These are phyloP conservation scores for Neurospora discreta DNA, from an alignment of 495 filamentous ascomycete genomes.

Conservation along the genomic window DNA sequence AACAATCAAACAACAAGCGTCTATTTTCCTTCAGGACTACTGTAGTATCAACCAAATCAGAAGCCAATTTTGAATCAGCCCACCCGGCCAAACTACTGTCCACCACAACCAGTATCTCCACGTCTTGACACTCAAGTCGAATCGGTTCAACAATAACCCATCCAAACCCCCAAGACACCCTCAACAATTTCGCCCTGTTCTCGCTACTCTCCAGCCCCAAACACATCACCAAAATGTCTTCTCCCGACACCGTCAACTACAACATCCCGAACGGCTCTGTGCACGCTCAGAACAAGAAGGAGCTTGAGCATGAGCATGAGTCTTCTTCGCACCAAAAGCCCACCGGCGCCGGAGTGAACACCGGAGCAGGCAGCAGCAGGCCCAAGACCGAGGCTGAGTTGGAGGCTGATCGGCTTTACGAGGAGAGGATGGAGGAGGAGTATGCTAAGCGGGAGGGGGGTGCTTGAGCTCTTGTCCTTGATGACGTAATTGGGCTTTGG, in stretches of 20 bases:
- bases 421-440: constrained; percentile 67
- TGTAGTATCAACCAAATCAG: neutral
- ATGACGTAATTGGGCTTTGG: neutral
- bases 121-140: neutral
- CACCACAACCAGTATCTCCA: neutral
- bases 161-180: neutral
- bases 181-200: neutral
- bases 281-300: neutral
- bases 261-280: neutral
- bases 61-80: neutral
- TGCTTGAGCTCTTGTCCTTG: constrained; percentile 27
- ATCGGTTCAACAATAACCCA: neutral
- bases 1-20: neutral
- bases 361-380: constrained; percentile 26
- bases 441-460: constrained; percentile 70
- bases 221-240: neutral
- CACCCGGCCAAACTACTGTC: neutral
- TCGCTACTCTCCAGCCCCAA: neutral
- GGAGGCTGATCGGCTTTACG: constrained; percentile 51
- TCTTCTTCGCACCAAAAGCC: neutral
- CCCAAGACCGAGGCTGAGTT: constrained; percentile 29
- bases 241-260: neutral
- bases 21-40: neutral
- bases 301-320: neutral
- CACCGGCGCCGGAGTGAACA: constrained; percentile 29